Evolutionary conservation across 192 early-diverging fungal genomes (phyloP).

Genomic region (Funneliformis mosseae): DNA sequence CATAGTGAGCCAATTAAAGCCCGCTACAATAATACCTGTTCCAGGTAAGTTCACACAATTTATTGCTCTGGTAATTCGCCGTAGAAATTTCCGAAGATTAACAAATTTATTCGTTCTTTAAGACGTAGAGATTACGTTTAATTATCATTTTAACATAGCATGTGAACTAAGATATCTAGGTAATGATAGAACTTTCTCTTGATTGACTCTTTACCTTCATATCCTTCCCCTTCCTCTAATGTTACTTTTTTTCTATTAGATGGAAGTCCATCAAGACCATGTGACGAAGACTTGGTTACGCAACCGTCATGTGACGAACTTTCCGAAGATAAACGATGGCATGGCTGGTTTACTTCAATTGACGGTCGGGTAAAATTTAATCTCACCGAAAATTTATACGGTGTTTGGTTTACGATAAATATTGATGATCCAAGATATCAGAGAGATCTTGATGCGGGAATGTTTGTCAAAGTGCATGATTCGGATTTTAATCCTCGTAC

Average conservation of each 20-base stretch:
- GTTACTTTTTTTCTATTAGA: background rate
- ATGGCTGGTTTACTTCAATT: constrained; percentile 24
- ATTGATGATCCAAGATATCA: constrained; percentile 19
- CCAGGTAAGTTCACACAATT: background rate
- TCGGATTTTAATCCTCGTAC: constrained; percentile 31
- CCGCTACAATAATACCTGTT: background rate
- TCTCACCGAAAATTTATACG: background rate
- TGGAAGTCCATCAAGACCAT: background rate
- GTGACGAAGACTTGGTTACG: background rate
- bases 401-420: constrained; percentile 15
- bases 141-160: constrained; percentile 23
- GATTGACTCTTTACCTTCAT: background rate
- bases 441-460: constrained; percentile 2
- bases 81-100: background rate
- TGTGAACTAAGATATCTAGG: constrained; percentile 18
- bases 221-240: background rate
- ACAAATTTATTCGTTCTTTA: background rate
- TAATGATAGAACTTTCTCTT: background rate
- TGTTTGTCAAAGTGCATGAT: constrained; percentile 22
- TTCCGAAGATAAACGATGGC: background rate
- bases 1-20: background rate
- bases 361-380: constrained; percentile 12
- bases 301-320: constrained; percentile 7
- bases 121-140: constrained; percentile 17
- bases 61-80: background rate